Evolutionary conservation across 768 basidiomycete species (phyloP).

Genomic region (Clitopilus passeckerianus): DNA sequence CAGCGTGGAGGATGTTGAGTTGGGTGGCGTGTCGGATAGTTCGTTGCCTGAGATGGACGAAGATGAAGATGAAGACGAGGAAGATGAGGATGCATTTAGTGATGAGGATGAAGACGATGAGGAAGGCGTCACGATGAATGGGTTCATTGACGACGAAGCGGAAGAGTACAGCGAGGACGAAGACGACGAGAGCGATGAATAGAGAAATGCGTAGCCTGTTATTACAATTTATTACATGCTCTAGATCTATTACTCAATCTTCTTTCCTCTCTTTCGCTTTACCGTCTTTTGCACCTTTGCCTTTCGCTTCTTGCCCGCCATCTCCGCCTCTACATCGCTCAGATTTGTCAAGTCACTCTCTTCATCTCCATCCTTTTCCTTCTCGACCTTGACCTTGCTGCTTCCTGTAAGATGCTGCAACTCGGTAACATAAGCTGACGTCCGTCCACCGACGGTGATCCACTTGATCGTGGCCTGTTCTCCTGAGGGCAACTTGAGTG

Average conservation of each 20-base stretch:
- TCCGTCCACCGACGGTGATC: conserved; percentile 72
- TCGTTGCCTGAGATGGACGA: conserved; percentile 11
- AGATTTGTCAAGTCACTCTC: conserved; percentile 16
- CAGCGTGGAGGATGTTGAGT: conserved; percentile 75
- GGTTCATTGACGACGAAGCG: conserved; percentile 61
- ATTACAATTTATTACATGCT: not conserved
- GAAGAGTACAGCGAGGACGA: conserved; percentile 54
- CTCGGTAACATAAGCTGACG: conserved; percentile 67
- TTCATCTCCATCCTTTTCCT: conserved; percentile 2
- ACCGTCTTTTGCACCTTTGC: conserved; percentile 9
- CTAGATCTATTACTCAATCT: not conserved
- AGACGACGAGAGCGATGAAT: conserved; percentile 40
- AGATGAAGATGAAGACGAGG: conserved; percentile 37
- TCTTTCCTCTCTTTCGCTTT: not conserved
- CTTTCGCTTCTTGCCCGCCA: conserved; percentile 2
- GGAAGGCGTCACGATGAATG: conserved; percentile 39
- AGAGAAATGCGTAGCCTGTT: not conserved
- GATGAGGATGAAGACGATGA: conserved; percentile 39
- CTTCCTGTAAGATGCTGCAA: conserved; percentile 39
- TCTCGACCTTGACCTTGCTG: not conserved
- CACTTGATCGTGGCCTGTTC: conserved; percentile 68
- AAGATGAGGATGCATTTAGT: conserved; percentile 29
- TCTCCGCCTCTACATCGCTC: conserved; percentile 15
- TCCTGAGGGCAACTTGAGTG: conserved; percentile 55
- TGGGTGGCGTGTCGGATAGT: conserved; percentile 55